These are phyloP conservation scores for Pleoardoris graminearum DNA, from an alignment of 2,329 filamentous ascomycete genomes.

Conservation along the genomic window DNA sequence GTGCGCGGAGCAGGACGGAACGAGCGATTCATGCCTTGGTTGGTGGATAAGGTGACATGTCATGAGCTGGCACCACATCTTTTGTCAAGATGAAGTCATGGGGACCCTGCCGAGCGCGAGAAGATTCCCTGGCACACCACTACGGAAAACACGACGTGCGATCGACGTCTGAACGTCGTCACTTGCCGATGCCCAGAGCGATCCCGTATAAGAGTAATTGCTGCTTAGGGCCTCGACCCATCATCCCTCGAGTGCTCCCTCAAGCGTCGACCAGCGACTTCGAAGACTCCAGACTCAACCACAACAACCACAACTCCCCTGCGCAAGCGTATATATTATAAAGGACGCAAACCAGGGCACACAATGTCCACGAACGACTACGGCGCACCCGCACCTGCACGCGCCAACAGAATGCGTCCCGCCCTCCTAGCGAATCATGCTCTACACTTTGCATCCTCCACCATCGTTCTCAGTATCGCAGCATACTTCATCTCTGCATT, in stretches of 20 bases:
- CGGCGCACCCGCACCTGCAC: constrained; percentile 12
- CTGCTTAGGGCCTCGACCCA: no score
- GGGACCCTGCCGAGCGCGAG: not conserved
- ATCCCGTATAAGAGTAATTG: no score
- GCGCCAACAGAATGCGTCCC: constrained; percentile 17
- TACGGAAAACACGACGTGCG: not conserved
- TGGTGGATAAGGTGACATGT: not conserved
- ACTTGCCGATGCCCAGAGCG: not conserved
- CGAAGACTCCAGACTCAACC: no score
- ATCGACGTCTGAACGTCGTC: not conserved
- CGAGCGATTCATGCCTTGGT: not conserved
- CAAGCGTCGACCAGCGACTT: no score
- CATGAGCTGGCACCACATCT: not conserved
- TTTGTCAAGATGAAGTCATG: constrained; percentile 1
- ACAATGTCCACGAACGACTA: constrained; percentile 19
- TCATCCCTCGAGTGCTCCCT: no score
- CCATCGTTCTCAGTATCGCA: constrained; percentile 24
- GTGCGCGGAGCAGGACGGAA: not conserved
- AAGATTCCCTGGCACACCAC: not conserved
- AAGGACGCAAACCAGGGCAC: not conserved
- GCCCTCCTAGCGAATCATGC: constrained; percentile 20
- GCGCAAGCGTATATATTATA: no score
- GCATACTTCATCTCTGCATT: constrained; percentile 22
- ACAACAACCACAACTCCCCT: no score
- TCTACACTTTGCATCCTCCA: constrained; percentile 20